A percentile compares a stretch with the other conserved stretches of the same genome.
phyloP scores from a whole-genome alignment of 176 grass and related monocot genomes.

The Avena eriantha region DNA sequence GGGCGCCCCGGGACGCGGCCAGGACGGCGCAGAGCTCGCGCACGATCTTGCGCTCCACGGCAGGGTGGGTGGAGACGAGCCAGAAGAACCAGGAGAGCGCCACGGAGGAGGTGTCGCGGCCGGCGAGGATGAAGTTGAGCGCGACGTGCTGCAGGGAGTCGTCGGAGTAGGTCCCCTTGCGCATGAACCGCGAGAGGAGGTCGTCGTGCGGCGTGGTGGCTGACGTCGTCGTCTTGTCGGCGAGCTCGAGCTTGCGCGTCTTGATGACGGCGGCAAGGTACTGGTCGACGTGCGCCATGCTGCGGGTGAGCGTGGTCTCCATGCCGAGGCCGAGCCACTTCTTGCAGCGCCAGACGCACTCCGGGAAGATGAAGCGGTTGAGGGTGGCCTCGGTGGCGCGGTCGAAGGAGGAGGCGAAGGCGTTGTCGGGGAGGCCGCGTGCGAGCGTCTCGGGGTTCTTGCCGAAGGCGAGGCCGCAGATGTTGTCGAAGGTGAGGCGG shows the following conservation, averaged over 20 bases:
- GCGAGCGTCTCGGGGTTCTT: constrained; percentile 94
- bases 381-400: constrained; percentile 92
- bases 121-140: constrained; percentile 99
- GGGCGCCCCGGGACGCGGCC: constrained; percentile 57
- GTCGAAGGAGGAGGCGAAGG: constrained; percentile 82
- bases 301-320: constrained; percentile 76
- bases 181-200: constrained; percentile 97
- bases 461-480: constrained; percentile 90
- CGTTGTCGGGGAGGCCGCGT: constrained; percentile 76
- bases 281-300: constrained; percentile 80
- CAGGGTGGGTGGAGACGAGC: constrained; percentile 89
- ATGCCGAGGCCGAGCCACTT: constrained; percentile 80
- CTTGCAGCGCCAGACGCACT: constrained; percentile 88
- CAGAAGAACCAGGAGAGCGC: constrained; percentile 99
- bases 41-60: constrained; percentile 65
- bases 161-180: constrained; percentile 86
- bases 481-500: constrained; percentile 96
- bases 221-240: background rate
- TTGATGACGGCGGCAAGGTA: constrained; percentile 89
- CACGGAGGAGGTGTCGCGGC: constrained; percentile 95
- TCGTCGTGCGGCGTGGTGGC: constrained; percentile 70
- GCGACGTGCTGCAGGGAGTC: constrained; percentile 91
- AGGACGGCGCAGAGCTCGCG: constrained; percentile 82
- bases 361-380: constrained; percentile 91
- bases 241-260: constrained; percentile 84